Evolutionary conservation across 352 stramenopile genomes (phyloP).

Genomic region (Phytophthora colocasiae): DNA sequence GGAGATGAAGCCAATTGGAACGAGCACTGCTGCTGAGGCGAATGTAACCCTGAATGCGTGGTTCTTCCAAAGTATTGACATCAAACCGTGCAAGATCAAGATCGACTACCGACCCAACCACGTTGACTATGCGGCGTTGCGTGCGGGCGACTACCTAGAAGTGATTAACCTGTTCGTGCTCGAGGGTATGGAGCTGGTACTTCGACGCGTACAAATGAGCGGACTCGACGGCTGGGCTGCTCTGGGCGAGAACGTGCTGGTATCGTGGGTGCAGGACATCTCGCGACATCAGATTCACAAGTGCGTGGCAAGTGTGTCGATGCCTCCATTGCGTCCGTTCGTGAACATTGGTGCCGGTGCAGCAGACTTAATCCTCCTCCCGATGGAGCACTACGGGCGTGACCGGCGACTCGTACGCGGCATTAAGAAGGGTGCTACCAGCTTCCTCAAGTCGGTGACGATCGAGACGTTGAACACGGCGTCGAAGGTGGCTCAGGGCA

Average conservation of each 20-base stretch:
- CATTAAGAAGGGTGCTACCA: slow-evolving; percentile 87
- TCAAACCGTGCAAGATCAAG: slow-evolving; percentile 91
- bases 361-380: slow-evolving; percentile 86
- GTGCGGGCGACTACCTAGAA: slow-evolving; percentile 87
- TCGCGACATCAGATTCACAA: slow-evolving; percentile 90
- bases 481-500: slow-evolving; percentile 84
- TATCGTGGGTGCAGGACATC: slow-evolving; percentile 91
- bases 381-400: slow-evolving; percentile 87
- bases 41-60: slow-evolving; percentile 60
- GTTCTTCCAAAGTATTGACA: slow-evolving; percentile 91
- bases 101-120: slow-evolving; percentile 90
- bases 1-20: slow-evolving; percentile 55
- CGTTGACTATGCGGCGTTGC: slow-evolving; percentile 85
- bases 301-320: slow-evolving; percentile 88
- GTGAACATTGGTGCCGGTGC: slow-evolving; percentile 88
- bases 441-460: slow-evolving; percentile 89
- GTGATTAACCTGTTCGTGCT: slow-evolving; percentile 91
- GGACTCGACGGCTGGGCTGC: slow-evolving; percentile 81
- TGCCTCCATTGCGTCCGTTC: slow-evolving; percentile 85
- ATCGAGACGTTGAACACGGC: slow-evolving; percentile 90
- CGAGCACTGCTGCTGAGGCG: slow-evolving; percentile 37
- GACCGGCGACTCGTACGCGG: slow-evolving; percentile 85
- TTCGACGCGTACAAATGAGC: slow-evolving; percentile 86
- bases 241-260: slow-evolving; percentile 74
- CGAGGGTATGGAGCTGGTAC: slow-evolving; percentile 89